Conservation (phyloP, 1,139 yeast genomes). For the Candida smagusa region DNA sequence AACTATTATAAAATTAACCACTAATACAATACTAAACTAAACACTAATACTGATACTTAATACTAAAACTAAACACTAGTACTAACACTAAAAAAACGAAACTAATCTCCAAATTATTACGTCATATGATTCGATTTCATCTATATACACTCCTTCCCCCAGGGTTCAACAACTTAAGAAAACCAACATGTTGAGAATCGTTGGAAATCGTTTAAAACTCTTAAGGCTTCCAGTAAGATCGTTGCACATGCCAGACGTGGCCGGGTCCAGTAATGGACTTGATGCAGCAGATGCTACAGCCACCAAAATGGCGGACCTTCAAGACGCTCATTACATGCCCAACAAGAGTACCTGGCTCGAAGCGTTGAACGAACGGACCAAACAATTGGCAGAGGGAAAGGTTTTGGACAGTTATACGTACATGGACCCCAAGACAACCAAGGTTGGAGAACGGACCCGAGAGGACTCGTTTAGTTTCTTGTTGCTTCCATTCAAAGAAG, state of each 20-base stretch:
- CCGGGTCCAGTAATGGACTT: slow-evolving; percentile 42
- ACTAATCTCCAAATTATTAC: too few relatives aligned
- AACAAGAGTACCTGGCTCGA: slow-evolving; percentile 80
- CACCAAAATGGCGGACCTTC: slow-evolving; percentile 54
- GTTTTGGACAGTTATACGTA: slow-evolving; percentile 66
- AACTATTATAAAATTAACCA: too few relatives aligned
- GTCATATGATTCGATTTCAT: too few relatives aligned
- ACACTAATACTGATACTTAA: too few relatives aligned
- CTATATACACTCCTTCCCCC: too few relatives aligned
- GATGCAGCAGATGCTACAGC: slow-evolving; percentile 71
- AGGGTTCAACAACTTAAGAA: too few relatives aligned
- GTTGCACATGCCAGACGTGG: slow-evolving; percentile 36
- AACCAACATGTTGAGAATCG: not conserved
- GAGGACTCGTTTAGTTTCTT: slow-evolving; percentile 74
- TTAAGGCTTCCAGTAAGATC: not conserved
- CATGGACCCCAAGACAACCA: slow-evolving; percentile 70
- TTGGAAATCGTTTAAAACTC: too few relatives aligned
- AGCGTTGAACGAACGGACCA: slow-evolving; percentile 72
- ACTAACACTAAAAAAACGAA: too few relatives aligned
- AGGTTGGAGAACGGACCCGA: slow-evolving; percentile 68
- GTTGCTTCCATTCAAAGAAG: slow-evolving; percentile 78
- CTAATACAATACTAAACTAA: too few relatives aligned
- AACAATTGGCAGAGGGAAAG: slow-evolving; percentile 67
- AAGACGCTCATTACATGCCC: slow-evolving; percentile 34
- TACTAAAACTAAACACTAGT: too few relatives aligned